Conservation (phyloP, 495 filamentous ascomycete genomes). For the Annulohypoxylon moriforme region DNA sequence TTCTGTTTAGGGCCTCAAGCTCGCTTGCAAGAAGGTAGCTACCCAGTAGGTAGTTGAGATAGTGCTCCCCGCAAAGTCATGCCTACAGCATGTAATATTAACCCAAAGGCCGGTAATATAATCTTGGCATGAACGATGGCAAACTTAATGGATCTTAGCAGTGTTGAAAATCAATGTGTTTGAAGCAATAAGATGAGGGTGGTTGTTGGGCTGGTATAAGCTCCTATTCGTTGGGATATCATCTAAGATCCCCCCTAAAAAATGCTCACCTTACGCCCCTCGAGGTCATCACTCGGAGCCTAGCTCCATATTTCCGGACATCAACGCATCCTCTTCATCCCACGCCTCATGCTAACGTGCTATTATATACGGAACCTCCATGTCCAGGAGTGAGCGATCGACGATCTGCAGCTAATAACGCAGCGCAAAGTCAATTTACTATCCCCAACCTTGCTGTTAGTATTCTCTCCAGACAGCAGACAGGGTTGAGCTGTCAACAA, state of each 20-base stretch:
- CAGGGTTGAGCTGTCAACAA: constrained; percentile 2
- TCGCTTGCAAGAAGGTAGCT: background rate
- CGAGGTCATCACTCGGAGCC: background rate
- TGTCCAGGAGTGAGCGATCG: background rate
- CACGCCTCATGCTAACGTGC: background rate
- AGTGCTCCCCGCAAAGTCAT: background rate
- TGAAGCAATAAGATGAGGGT: background rate
- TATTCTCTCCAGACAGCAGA: background rate
- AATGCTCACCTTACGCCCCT: background rate
- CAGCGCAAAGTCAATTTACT: constrained; percentile 37
- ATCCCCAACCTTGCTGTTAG: constrained; percentile 23
- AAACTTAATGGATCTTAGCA: background rate
- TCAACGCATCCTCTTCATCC: background rate
- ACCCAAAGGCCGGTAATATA: background rate
- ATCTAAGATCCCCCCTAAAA: background rate
- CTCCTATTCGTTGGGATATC: background rate
- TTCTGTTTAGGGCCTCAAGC: background rate
- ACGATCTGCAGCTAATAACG: constrained; percentile 19
- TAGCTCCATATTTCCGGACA: background rate
- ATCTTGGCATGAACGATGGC: background rate
- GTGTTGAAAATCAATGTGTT: background rate
- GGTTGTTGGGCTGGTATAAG: background rate
- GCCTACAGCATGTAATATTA: background rate
- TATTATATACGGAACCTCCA: background rate
- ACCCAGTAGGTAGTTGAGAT: background rate